These are phyloP conservation scores for Colletotrichum eleusines DNA, from an alignment of 2,329 filamentous ascomycete genomes.

Conservation along the genomic window DNA sequence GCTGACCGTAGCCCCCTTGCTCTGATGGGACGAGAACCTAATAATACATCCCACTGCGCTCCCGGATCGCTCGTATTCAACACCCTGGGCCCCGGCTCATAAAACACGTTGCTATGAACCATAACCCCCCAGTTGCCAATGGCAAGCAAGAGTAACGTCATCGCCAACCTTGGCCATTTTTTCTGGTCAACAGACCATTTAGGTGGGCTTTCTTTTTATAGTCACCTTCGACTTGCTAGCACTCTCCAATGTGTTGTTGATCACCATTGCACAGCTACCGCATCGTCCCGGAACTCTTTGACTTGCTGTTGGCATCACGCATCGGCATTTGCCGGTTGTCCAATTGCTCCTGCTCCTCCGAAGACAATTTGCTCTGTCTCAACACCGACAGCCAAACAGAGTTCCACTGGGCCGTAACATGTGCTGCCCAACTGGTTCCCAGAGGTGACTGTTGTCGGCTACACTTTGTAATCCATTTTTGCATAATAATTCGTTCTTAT, in stretches of 20 bases:
- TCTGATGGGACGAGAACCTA: conserved; percentile 13
- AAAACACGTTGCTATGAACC: background rate
- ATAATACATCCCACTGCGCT: background rate
- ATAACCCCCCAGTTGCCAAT: background rate
- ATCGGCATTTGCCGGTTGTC: background rate
- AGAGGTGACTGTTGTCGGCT: background rate
- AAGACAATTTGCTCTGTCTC: background rate
- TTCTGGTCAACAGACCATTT: background rate
- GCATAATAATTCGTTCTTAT: background rate
- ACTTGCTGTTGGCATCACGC: conserved; percentile 2
- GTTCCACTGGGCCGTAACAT: background rate
- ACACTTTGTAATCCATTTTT: background rate
- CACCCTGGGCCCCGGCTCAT: background rate
- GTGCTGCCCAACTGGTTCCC: background rate
- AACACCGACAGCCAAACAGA: background rate
- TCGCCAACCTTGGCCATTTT: background rate
- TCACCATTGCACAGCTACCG: background rate
- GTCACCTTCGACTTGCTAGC: background rate
- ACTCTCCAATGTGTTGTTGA: too few species aligned
- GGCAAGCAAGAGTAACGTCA: conserved; percentile 1
- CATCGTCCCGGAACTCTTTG: background rate
- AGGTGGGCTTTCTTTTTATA: background rate
- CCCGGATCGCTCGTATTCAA: background rate
- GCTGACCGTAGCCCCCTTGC: background rate
- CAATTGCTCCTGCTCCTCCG: background rate